phyloP scores from a whole-genome alignment of 2,329 filamentous ascomycete species.

The Capronia epimyces region DNA sequence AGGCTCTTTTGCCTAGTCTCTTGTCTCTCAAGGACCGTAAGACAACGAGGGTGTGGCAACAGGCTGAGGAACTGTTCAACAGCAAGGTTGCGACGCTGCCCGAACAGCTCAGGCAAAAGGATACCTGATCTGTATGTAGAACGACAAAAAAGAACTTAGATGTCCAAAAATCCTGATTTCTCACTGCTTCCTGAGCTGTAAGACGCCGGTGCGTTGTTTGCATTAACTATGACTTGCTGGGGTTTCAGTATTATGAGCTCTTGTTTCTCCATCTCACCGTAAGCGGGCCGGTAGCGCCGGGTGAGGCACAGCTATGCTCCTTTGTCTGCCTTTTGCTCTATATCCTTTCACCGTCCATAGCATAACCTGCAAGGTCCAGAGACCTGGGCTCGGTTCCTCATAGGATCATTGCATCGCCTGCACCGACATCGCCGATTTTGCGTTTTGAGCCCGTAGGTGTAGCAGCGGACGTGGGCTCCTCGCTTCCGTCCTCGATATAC shows the following conservation, averaged over 20 bases:
- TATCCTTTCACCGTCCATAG: not conserved
- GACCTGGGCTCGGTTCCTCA: not conserved
- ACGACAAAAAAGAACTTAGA: not conserved
- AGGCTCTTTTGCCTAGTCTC: slow-evolving; percentile 70
- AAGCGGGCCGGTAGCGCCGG: not conserved
- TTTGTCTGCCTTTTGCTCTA: not conserved
- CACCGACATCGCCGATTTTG: slow-evolving; percentile 24
- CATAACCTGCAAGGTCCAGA: not conserved
- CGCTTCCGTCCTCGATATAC: slow-evolving; percentile 41
- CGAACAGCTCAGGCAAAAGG: slow-evolving; percentile 25
- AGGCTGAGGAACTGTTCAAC: slow-evolving; percentile 73
- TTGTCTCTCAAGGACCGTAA: slow-evolving; percentile 70
- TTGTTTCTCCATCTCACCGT: not conserved
- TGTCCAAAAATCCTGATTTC: not conserved
- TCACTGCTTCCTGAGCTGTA: not conserved
- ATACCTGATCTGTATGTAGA: slow-evolving; percentile 4
- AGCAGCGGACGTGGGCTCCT: not conserved
- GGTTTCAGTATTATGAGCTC: not conserved
- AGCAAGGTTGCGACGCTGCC: slow-evolving; percentile 67
- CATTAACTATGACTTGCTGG: not conserved
- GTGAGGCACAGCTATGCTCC: not conserved
- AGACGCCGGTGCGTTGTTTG: not conserved
- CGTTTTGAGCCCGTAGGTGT: slow-evolving; percentile 23
- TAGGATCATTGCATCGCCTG: slow-evolving; percentile 6
- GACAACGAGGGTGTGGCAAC: slow-evolving; percentile 69